Evolutionary conservation across 805 yeast genomes (phyloP).

Genomic region (Candida corydali): DNA sequence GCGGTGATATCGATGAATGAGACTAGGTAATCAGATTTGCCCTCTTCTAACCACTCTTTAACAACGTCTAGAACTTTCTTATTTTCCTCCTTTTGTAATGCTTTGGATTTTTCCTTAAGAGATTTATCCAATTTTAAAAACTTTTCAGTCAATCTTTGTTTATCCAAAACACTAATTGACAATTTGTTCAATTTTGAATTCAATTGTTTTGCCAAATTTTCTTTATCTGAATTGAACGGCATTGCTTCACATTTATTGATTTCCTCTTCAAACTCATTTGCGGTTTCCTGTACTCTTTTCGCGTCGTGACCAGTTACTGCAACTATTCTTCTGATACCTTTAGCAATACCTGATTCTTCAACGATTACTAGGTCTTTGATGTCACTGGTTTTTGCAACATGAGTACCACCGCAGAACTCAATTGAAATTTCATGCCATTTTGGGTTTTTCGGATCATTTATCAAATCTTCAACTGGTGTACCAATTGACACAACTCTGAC

Average conservation of each 20-base stretch:
- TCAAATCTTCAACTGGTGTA: constrained; percentile 75
- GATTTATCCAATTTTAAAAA: constrained; percentile 79
- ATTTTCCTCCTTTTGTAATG: constrained; percentile 82
- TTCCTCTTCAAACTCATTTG: constrained; percentile 61
- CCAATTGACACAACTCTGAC: constrained; percentile 98
- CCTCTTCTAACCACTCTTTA: constrained; percentile 55
- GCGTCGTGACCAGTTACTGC: constrained; percentile 95
- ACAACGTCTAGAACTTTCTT: constrained; percentile 79
- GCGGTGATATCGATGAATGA: constrained; percentile 66
- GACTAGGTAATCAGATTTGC: constrained; percentile 56
- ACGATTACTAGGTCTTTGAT: constrained; percentile 84
- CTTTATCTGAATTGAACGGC: constrained; percentile 74
- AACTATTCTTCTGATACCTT: constrained; percentile 97
- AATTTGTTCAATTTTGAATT: constrained; percentile 83
- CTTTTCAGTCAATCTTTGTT: constrained; percentile 68
- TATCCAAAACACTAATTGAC: constrained; percentile 75
- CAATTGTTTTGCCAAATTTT: constrained; percentile 73
- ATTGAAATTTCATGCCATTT: constrained; percentile 79
- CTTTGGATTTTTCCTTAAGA: constrained; percentile 82
- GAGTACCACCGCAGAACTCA: constrained; percentile 99
- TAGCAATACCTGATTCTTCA: constrained; percentile 97
- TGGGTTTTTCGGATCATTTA: constrained; percentile 62
- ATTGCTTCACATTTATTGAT: constrained; percentile 58
- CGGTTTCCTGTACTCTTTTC: constrained; percentile 81
- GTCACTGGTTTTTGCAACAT: constrained; percentile 87